Evolutionary conservation across 352 stramenopile species (phyloP).

Genomic region (Saprolegnia parasitica): DNA sequence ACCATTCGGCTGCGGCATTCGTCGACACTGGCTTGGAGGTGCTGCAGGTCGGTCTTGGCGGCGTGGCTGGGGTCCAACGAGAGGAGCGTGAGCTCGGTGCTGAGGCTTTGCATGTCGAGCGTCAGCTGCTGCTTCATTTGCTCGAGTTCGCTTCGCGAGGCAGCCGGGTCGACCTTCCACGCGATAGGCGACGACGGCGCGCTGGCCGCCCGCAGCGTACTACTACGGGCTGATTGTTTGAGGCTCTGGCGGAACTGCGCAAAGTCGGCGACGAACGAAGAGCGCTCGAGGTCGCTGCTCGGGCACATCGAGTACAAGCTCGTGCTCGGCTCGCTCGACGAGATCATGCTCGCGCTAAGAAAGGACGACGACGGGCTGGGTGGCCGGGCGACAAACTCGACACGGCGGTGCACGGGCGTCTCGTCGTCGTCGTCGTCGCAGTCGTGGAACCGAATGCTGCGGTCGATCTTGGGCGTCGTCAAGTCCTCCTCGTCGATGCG

Average conservation of each 20-base stretch:
- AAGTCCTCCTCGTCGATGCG: neutral
- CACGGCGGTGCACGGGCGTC: neutral
- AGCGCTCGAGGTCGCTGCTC: constrained; percentile 22
- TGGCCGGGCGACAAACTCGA: neutral
- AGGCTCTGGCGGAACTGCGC: constrained; percentile 19
- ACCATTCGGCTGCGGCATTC: neutral
- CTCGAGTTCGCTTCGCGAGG: neutral
- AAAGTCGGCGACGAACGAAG: constrained; percentile 26
- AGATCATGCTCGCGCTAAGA: neutral
- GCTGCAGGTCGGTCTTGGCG: neutral
- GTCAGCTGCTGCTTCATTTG: constrained; percentile 22
- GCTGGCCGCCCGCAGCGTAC: neutral
- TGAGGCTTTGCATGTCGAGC: constrained; percentile 18
- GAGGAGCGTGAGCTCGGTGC: constrained; percentile 18
- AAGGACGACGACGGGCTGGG: neutral
- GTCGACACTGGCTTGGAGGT: neutral
- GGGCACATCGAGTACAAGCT: constrained; percentile 17
- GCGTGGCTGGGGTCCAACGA: constrained; percentile 14
- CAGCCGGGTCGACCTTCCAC: neutral
- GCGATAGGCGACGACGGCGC: neutral
- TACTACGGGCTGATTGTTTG: neutral
- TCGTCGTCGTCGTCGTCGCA: constrained; percentile 24
- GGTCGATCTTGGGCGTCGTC: constrained; percentile 19
- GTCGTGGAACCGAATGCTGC: constrained; percentile 22
- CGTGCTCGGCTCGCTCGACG: constrained; percentile 2